Base-by-base conservation (phyloP, 2,329 filamentous ascomycete genomes). In the Neodidymelliopsis sp. region DNA sequence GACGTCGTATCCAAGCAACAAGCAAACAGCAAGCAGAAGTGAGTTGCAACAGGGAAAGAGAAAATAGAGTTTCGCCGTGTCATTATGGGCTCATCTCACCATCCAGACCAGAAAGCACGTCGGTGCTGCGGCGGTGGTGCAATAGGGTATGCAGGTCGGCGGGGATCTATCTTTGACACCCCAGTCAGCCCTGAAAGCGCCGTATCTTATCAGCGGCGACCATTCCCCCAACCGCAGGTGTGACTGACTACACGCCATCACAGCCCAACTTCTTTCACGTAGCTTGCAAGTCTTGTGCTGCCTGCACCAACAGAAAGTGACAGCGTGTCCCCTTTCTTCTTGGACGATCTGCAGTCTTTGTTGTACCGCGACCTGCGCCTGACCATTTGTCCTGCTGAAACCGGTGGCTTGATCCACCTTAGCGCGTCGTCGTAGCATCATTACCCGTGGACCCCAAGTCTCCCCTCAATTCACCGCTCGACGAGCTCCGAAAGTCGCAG, bases 381-480 rank as follows among this genome's bases (percentile, higher is more conserved):
- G 53, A 59, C 57, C 57, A 53, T 45, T 51, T 31, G 16, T 31
- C 29, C 25, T 13, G 39, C 41, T 57, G 53, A 57, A 56, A 53
- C 54, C 49, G 47, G 43, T 43, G 16, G 40, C 56, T 56, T 53
- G 52, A 54, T 56, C 49, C 27, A 55, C 31, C 20, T 48, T 65
- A 65, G 62, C 56, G 57, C 49, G 35, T 34, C 16, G 45, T 62
- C 47, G 52, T 53, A 51, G 56, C 60, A 60, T 62, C 53, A 60
- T 62, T 54, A 53, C 56, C 56, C 35, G 52, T 55, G 53, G 52
- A 55, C 52, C 51, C 50, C 41, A 40, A 39, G 30, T 18, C 34
- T 31, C 37, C 43, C 41, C 54, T 54, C 56, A 55, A 49, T 57
- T 46, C 58, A 54, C 57, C 56, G 52, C 63, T 52, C 51, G 30